These are phyloP conservation scores for Venturiaceae sp. DNA, from an alignment of 2,329 filamentous ascomycete genomes.

Conservation along the genomic window DNA sequence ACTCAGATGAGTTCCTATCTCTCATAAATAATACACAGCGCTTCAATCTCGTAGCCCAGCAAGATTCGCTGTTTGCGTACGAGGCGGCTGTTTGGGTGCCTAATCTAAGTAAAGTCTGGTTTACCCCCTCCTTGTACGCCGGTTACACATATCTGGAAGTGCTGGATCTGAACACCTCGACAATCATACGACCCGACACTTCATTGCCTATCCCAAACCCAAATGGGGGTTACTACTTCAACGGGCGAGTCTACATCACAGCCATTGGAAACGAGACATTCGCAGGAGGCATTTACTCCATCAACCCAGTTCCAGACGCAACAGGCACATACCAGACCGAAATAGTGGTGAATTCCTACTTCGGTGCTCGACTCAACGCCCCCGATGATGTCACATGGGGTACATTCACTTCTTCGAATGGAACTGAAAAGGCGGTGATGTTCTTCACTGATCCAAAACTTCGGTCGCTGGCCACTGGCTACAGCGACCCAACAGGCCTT, in stretches of 20 bases:
- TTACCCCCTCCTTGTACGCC: slow-evolving; percentile 9
- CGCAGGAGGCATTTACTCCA: slow-evolving; percentile 9
- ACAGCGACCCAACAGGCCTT: neutral
- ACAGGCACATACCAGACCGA: slow-evolving; percentile 6
- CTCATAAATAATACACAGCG: neutral
- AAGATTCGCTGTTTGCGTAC: slow-evolving; percentile 12
- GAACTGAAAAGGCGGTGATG: slow-evolving; percentile 8
- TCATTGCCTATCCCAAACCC: slow-evolving; percentile 9
- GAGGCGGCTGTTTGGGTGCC: slow-evolving; percentile 18
- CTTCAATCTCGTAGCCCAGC: neutral
- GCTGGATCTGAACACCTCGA: slow-evolving; percentile 1
- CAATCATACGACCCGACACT: neutral
- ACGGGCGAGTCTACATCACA: slow-evolving; percentile 14
- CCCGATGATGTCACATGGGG: slow-evolving; percentile 9
- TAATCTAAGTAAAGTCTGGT: slow-evolving; percentile 16
- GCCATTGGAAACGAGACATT: slow-evolving; percentile 10
- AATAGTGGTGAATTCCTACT: slow-evolving; percentile 10
- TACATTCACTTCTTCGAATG: slow-evolving; percentile 1
- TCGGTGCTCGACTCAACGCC: slow-evolving; percentile 11
- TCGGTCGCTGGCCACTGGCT: neutral
- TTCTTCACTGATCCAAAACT: slow-evolving; percentile 9
- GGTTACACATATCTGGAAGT: neutral
- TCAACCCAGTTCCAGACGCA: slow-evolving; percentile 2
- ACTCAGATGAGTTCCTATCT: neutral
- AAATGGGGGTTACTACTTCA: slow-evolving; percentile 17